Base-by-base conservation (phyloP, 139 green algal genomes). In the Coelastrella sp. region DNA sequence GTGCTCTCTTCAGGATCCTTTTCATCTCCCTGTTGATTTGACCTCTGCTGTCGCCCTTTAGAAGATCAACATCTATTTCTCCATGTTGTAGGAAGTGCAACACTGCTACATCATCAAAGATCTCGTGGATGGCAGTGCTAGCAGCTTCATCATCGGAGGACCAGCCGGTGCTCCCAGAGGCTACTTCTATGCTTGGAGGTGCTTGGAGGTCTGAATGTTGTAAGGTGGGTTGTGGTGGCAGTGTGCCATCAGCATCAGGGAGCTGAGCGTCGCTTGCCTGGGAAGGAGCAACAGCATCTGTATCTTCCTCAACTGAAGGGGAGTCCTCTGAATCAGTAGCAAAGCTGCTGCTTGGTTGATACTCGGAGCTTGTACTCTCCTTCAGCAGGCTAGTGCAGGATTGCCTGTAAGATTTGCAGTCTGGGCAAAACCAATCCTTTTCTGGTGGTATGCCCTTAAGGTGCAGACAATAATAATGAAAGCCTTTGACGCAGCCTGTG, bases 21-120 rank as follows among this genome's bases (percentile, higher is more conserved):
- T 74, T 74, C 32, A 74, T 48, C 34, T 74, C 34, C 4, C 23
- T 48, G 30, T 74, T 74, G 30, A 48, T 48, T n/a, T 74, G 11
- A 13, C n/a, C 23, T 37, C 19, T 74, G 32, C 8, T 48, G 64
- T 74, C 64, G 34, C 34, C 64, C 15, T 23, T 8, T 34, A 74
- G 32, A 25, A 32, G 23, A 13, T 74, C 64, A 4, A 40, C 34
- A n/a, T 74, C 64, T 8, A 74, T 6, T 23, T 25, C 21, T 30
- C 64, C 8, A 9, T 74, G 30, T 37, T 74, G 64, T n/a, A 74
- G 11, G 34, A 50, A 74, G 34, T 74, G 64, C 0, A 74, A 34
- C 34, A 48, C 34, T 3, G 19, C 4, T 5, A 48, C 17, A 34
- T 74, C 64, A 48, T 74, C 34, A 48, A 48, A 74, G 7, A 74